Base-by-base conservation (phyloP, 2,329 filamentous ascomycete genomes). In the Botrytis cinerea region DNA sequence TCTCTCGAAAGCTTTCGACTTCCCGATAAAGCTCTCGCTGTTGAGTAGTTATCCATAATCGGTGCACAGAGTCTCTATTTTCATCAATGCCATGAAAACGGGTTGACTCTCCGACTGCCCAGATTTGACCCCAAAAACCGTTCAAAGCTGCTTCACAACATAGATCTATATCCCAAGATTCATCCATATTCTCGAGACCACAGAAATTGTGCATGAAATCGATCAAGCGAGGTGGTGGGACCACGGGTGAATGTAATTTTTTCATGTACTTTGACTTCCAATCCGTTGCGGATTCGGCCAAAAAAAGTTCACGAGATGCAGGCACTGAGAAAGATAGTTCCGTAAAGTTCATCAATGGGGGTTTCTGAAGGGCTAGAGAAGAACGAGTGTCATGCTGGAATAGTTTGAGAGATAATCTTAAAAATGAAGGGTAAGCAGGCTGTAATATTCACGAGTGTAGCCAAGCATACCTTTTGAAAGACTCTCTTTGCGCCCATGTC, bases 401-500 rank as follows among this genome's bases (percentile, higher is more conserved):
- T 25, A 62, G 10, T n/a, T 62, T 62, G 60, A 62, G 60, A 62
- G 38, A 62, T 22, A 62, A 43, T 43, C 60, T 62, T 1, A 18
- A 18, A 4, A n/a, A 43, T 43, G 38, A 43, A 62, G 6, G 2
- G 38, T 43, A 16, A 62, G 38, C 38, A n/a, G 35, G 38, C 38
- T 28, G 35, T 6, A n/a, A 20, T 62, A n/a, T 43, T 5, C 38
- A 62, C 18, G 22, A 43, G 0, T 43, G 35, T 14, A 43, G 1
- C 16, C 9, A 62, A 61, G 10, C 14, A 28, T 62, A 43, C 59
- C 38, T 46, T 60, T 45, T 62, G 20, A 71, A 45, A 45, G 59
- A 71, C 43, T 67, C 63, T 22, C 32, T 32, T 51, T 67, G 63
- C 14, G 32, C 43, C 63, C 63, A 67, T 25, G n/a, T 67, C 35